phyloP scores from a whole-genome alignment of 106 monocot species.

The Allium sativum region DNA sequence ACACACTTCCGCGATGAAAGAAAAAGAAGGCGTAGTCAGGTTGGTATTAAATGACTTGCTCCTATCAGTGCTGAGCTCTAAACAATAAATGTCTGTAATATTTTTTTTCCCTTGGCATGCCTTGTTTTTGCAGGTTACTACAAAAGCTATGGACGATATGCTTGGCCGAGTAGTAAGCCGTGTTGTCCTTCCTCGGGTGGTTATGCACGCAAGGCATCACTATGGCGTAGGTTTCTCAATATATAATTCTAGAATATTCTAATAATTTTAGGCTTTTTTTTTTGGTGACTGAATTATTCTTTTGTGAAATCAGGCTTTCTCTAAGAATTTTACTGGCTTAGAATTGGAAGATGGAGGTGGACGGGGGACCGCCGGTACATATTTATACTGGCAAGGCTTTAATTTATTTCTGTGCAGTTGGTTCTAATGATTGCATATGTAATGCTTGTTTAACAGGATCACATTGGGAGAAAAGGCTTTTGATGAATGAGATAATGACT shows the following conservation, averaged over 20 bases:
- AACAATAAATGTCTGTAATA: too few relatives aligned
- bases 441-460: slow-evolving; percentile 39
- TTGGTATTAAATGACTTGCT: neutral
- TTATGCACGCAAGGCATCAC: slow-evolving; percentile 93
- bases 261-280: neutral
- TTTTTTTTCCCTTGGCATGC: too few relatives aligned
- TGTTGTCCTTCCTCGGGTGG: slow-evolving; percentile 87
- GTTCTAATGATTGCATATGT: neutral
- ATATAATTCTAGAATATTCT: neutral
- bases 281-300: neutral
- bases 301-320: slow-evolving; percentile 49
- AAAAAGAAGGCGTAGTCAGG: slow-evolving; percentile 86
- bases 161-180: slow-evolving; percentile 82
- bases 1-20: slow-evolving; percentile 96
- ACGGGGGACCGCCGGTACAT: slow-evolving; percentile 82
- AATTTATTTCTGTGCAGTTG: neutral
- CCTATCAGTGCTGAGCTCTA: too few relatives aligned
- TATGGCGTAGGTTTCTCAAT: slow-evolving; percentile 59
- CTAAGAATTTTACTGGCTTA: slow-evolving; percentile 91
- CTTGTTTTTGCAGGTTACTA: slow-evolving; percentile 45
- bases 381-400: neutral
- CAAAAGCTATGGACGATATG: slow-evolving; percentile 82
- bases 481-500: slow-evolving; percentile 99
- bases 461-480: slow-evolving; percentile 96
- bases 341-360: slow-evolving; percentile 99